Evolutionary conservation across 2,329 filamentous ascomycete species (phyloP), one percentile per base, ranked within the genome.

Genomic region (Daldinia eschscholtzii): DNA sequence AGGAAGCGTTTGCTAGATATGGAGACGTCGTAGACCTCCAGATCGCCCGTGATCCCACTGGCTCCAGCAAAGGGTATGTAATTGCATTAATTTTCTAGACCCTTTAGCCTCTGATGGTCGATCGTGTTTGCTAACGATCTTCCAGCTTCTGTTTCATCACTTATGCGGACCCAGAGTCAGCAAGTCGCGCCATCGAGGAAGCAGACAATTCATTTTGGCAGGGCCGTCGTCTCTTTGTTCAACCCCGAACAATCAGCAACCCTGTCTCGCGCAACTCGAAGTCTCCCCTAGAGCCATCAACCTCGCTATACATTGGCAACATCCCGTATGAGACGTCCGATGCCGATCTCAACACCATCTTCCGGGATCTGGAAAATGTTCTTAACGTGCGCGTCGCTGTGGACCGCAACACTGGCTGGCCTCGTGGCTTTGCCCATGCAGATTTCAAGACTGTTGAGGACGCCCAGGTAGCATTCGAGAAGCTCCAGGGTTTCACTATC

Each of bases 251-350:
- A 9, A 26, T 50, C 7, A 2, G 3, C 6, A 3, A 2, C 6
- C 1, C 18, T 15, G 4, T 2, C 5, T 1, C 37, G 23, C 39
- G 39, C 33, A 0, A 23, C 6, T 1, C 3, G 2, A 6, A 4
- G 28, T 4, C 0, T 4, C 41, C 55, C 7, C 2, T 1, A 12
- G 59, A 81, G 44, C 89, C 90, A 2, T 86, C 87, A 58, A 88
- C 86, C 76, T 92, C 90, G 1, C 82, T 97, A 37, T 97, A 92
- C 83, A 88, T 97, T 73, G 93, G 93, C 73, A 96, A 96, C 83
- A 89, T 97, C 81, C 90, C 92, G 10, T 96, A 92, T 77, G 92
- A 97, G 81, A 91, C 94, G 83, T 92, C 91, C 7, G 93, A 97
- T 77, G 87, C 88, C 61, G 93, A 97, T 76, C 84, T 97, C 61